phyloP scores from a whole-genome alignment of 148 eudicot species.

The Fagopyrum homotropicum region DNA sequence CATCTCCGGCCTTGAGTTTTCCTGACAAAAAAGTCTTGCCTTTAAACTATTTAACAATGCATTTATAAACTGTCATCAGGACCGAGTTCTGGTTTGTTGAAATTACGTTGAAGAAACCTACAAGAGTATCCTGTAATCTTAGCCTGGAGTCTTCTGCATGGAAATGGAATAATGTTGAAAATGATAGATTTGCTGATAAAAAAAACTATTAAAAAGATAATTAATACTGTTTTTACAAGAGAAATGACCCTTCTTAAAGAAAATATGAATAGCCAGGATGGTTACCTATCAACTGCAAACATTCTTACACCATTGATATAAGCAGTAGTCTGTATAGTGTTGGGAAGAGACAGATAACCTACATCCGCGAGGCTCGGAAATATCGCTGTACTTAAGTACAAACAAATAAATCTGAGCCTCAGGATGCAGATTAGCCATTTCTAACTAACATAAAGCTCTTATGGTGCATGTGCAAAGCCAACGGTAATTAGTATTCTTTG shows the following conservation, averaged over 20 bases:
- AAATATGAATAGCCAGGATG: background rate
- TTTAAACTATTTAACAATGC: no score
- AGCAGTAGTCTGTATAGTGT: constrained; percentile 10
- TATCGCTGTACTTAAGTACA: background rate
- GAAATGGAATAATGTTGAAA: background rate
- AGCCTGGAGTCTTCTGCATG: background rate
- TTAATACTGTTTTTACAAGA: background rate
- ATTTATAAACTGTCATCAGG: no score
- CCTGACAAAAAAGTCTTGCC: no score
- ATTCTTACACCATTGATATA: background rate
- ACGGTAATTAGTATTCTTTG: background rate
- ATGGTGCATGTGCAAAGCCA: background rate
- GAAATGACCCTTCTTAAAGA: background rate
- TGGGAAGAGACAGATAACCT: constrained; percentile 45
- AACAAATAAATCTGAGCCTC: constrained; percentile 38
- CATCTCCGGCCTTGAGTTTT: no score
- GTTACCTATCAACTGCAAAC: background rate
- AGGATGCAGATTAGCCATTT: constrained; percentile 44
- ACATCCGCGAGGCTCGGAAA: constrained; percentile 46
- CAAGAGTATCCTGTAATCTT: no score
- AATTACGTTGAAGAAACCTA: no score
- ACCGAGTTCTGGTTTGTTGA: no score
- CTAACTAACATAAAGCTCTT: constrained; percentile 16
- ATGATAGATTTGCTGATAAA: background rate
- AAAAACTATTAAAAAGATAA: background rate